Conservation (phyloP, 768 basidiomycete species). For the Agrocybe praecox region DNA sequence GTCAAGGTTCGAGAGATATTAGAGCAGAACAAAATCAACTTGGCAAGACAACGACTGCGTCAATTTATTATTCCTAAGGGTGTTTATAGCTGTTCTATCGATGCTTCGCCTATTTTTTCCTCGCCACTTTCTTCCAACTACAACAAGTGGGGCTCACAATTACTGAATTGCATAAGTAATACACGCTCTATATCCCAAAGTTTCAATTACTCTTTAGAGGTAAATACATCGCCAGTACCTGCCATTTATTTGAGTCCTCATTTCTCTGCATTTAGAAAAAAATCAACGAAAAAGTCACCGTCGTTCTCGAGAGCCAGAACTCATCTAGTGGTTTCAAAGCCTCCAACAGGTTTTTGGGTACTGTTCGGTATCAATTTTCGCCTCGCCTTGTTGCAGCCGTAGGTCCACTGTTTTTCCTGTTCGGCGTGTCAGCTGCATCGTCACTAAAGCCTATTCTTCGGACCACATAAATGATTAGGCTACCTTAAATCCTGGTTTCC, state of each 20-base stretch:
- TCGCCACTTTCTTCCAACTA: background rate
- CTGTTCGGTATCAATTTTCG: constrained; percentile 77
- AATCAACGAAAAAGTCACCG: constrained; percentile 45
- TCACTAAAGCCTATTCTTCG: constrained; percentile 7
- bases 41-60: constrained; percentile 38
- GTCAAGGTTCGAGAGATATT: constrained; percentile 49
- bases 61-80: constrained; percentile 47
- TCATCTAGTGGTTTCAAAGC: constrained; percentile 25
- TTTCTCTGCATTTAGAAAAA: constrained; percentile 39
- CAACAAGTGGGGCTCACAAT: background rate
- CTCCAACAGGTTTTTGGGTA: constrained; percentile 56
- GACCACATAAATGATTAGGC: constrained; percentile 29
- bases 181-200: constrained; percentile 8
- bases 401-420: constrained; percentile 8
- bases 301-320: constrained; percentile 42
- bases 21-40: constrained; percentile 36
- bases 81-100: constrained; percentile 44
- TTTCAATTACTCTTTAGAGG: constrained; percentile 18
- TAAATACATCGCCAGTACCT: background rate
- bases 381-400: constrained; percentile 59
- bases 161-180: constrained; percentile 9
- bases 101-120: constrained; percentile 38
- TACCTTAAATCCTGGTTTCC: constrained; percentile 39
- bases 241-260: background rate
- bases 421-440: too few relatives aligned